phyloP scores from a whole-genome alignment of 163 green algal species.

The Trebouxia gelatinosa region DNA sequence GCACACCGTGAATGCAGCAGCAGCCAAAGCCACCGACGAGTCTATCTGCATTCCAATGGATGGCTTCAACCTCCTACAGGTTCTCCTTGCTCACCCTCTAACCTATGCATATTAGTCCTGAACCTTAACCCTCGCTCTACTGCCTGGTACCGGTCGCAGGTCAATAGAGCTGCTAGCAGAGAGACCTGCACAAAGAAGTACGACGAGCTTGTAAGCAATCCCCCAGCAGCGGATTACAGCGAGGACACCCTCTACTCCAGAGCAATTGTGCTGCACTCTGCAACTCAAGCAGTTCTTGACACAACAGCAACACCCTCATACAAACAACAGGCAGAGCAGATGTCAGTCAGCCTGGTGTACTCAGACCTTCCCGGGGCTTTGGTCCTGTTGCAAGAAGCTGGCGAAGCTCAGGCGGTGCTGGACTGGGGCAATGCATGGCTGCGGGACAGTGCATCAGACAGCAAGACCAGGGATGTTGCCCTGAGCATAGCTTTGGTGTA shows the following conservation, averaged over 20 bases:
- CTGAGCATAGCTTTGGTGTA: slow-evolving; percentile 40
- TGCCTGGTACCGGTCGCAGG: not conserved
- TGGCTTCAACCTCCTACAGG: slow-evolving; percentile 25
- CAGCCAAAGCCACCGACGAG: not conserved
- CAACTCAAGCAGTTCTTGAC: slow-evolving; percentile 12
- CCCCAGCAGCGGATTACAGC: not conserved
- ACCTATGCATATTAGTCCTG: not conserved
- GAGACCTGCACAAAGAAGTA: slow-evolving; percentile 1
- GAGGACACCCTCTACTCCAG: slow-evolving; percentile 22
- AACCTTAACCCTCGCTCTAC: not conserved
- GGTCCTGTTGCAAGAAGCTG: slow-evolving; percentile 46
- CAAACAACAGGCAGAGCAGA: slow-evolving; percentile 25
- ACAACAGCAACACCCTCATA: slow-evolving; percentile 13
- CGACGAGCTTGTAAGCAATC: slow-evolving; percentile 12
- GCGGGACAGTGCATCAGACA: slow-evolving; percentile 20
- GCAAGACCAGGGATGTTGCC: slow-evolving; percentile 42
- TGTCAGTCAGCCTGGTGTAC: slow-evolving; percentile 39
- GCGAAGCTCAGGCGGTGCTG: slow-evolving; percentile 40
- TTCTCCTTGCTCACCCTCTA: no score
- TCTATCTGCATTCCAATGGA: not conserved
- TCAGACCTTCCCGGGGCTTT: slow-evolving; percentile 49
- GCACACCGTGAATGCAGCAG: no score
- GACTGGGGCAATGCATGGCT: slow-evolving; percentile 45
- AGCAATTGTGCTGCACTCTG: slow-evolving; percentile 27
- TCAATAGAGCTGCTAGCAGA: slow-evolving; percentile 22